Base-by-base conservation (phyloP, 2,329 filamentous ascomycete genomes). In the Rutstroemia sp. region DNA sequence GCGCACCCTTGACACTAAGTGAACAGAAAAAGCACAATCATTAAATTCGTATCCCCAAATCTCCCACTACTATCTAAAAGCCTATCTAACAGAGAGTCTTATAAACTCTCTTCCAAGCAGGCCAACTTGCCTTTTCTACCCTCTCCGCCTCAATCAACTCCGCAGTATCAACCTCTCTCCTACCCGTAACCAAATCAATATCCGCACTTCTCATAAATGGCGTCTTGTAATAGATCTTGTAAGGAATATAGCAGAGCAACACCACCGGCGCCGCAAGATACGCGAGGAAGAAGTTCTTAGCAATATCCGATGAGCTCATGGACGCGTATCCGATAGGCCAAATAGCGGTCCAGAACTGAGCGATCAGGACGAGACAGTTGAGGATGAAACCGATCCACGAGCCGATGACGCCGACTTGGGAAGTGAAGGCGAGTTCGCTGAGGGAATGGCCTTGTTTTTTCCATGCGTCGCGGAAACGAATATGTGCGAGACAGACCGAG, bases 381-480 rank as follows among this genome's bases (percentile, higher is more conserved):
- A 88, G 73, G 50, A 65, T 51, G 9, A 88, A 73, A 19, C 85
- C 84, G 14, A 87, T 41, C 69, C 75, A 87, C 0, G 83, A 87
- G 19, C 86, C 86, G 2, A 68, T 73, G 7, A 86, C 73, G 56
- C 86, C 86, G 48, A 79, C 76, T 49, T 77, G 71, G 17, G 83
- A 81, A 41, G 71, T 71, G 73, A 84, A 89, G 1, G 84, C 81
- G 4, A 89, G 78, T 65, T 85, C 82, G n/a, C 86, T 81, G 4
- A 85, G 68, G 2, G 73, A 76, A 63, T 79, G 81, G 23, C 82
- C 82, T 56, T 84, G 58, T 16, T 70, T 66, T 21, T 67, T 69
- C 83, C 83, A 87, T 0, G 82, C 84, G 4, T 65, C 61, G 39
- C 84, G 82, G 77, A 86, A 87, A 19, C 85, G 82, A 65, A 88